Evolutionary conservation across 106 monocot species (phyloP), one percentile per base, ranked within the genome.

Genomic region (Gastrodia elata): DNA sequence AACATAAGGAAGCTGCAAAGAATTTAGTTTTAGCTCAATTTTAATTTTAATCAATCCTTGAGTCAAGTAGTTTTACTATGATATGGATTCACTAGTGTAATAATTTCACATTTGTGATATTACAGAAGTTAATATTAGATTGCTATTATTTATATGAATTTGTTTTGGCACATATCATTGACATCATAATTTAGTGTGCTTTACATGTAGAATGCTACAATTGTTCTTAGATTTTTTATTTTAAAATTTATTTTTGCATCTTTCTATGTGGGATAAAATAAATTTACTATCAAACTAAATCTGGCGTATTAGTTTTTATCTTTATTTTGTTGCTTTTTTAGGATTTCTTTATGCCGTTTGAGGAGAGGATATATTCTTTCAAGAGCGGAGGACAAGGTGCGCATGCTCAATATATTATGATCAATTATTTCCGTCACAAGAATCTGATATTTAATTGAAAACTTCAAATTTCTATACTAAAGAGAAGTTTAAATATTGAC

Each of bases 371-470:
- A 77, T 37, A 65, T 89, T 65, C 78, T 86, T 69, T 81, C 89
- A 78, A 86, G 86, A 73, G 86, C 68, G 58, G 89, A 83, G 65
- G 89, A 89, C 37, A 85, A 86, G 89, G 89, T 89, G n/a, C 15
- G 30, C 46, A 38, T 46, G 18, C 52, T 33, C 20, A 4, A 18
- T 25, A 15, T 49, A 38, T 52, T 6, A 28, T 38, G 64, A 30
- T 39, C 7, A 38, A 39, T 41, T 40, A 38, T 73, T 56, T 39
- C 26, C 41, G 26, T 8, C 24, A 13, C n/a, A 39, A 40, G 22
- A 35, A 35, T 69, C 10, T 69, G 25, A 0, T 40, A 11, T 40
- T 69, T 6, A 8, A 69, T 3, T 61, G 30, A 61, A 61, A 61
- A 61, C 27, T 32, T 61, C 11, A 22, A 52, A 15, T 32, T 61